A percentile compares a stretch with the other conserved stretches of the same genome.
These are phyloP conservation scores for Antarctomyces pellizariae DNA, from an alignment of 495 filamentous ascomycete genomes.

Conservation along the genomic window DNA sequence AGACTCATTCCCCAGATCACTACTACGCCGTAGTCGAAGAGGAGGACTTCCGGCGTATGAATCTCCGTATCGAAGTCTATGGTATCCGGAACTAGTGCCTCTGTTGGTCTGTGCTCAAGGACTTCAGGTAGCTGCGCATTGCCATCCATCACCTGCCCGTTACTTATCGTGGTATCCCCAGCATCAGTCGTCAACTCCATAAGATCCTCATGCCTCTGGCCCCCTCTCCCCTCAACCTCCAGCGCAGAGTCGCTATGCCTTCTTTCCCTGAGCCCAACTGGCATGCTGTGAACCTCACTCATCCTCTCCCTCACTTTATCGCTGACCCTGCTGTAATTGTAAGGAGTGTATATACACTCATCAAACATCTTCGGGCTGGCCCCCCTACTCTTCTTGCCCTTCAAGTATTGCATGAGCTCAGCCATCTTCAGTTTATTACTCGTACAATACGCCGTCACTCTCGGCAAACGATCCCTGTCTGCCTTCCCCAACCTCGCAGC, in stretches of 20 bases:
- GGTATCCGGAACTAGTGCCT: too few relatives aligned
- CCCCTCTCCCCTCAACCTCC: conserved; percentile 28
- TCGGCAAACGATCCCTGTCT: conserved; percentile 62
- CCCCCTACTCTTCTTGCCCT: conserved; percentile 53
- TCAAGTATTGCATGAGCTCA: conserved; percentile 66
- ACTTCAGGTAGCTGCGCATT: conserved; percentile 4
- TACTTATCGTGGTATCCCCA: conserved; percentile 13
- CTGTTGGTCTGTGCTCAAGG: conserved; percentile 5
- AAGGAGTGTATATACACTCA: conserved; percentile 91
- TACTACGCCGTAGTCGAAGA: conserved; percentile 97
- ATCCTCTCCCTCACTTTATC: conserved; percentile 15
- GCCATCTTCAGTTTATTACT: conserved; percentile 78
- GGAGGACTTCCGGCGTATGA: conserved; percentile 79
- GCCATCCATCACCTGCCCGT: conserved; percentile 11
- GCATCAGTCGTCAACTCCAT: conserved; percentile 25
- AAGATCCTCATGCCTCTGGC: conserved; percentile 23
- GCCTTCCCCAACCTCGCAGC: conserved; percentile 84
- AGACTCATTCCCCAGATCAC: conserved; percentile 98
- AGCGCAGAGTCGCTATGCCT: conserved; percentile 40
- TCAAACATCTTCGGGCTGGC: conserved; percentile 79
- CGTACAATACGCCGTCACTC: conserved; percentile 92
- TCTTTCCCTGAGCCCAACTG: conserved; percentile 27
- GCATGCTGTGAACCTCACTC: conserved; percentile 17
- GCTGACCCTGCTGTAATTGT: conserved; percentile 33
- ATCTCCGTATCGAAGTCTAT: conserved; percentile 49